Percentiles rank a stretch among this genome's conserved stretches.
Evolutionary conservation across 192 early-diverging fungal genomes (phyloP).

Genomic region (Powellomyces hirtus): DNA sequence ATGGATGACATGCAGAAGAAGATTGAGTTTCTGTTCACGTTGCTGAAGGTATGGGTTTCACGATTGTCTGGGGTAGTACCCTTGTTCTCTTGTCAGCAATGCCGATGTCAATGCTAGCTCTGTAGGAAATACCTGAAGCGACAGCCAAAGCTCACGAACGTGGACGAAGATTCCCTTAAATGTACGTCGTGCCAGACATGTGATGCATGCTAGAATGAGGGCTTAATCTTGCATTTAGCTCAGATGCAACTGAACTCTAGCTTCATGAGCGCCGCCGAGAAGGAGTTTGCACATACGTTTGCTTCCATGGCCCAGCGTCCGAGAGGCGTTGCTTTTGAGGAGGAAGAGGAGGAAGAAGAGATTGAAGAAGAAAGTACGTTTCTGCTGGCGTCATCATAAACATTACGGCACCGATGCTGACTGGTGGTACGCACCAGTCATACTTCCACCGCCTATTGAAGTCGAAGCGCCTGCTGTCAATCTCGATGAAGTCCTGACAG

Average conservation of each 20-base stretch:
- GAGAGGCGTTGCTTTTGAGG: slow-evolving; percentile 24
- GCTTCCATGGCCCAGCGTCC: slow-evolving; percentile 1
- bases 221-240: neutral
- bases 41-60: slow-evolving; percentile 42
- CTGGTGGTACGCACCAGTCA: too few species aligned
- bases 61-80: neutral
- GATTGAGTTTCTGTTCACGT: slow-evolving; percentile 39
- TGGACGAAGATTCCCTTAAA: slow-evolving; percentile 43
- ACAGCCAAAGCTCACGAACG: slow-evolving; percentile 39
- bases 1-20: slow-evolving; percentile 36
- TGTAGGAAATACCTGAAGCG: slow-evolving; percentile 36
- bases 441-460: neutral
- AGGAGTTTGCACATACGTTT: slow-evolving; percentile 20
- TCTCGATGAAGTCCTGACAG: slow-evolving; percentile 50
- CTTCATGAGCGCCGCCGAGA: slow-evolving; percentile 17
- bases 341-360: slow-evolving; percentile 4
- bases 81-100: neutral
- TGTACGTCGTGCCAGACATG: neutral
- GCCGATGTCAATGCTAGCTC: slow-evolving; percentile 13
- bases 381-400: too few species aligned
- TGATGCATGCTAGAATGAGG: neutral
- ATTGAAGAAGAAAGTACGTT: neutral
- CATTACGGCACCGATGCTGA: too few species aligned
- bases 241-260: slow-evolving; percentile 24
- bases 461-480: slow-evolving; percentile 18